Percentiles rank a stretch among this genome's conserved stretches.
Conservation (phyloP, 345 rosid genomes). For the Brassica cretica region DNA sequence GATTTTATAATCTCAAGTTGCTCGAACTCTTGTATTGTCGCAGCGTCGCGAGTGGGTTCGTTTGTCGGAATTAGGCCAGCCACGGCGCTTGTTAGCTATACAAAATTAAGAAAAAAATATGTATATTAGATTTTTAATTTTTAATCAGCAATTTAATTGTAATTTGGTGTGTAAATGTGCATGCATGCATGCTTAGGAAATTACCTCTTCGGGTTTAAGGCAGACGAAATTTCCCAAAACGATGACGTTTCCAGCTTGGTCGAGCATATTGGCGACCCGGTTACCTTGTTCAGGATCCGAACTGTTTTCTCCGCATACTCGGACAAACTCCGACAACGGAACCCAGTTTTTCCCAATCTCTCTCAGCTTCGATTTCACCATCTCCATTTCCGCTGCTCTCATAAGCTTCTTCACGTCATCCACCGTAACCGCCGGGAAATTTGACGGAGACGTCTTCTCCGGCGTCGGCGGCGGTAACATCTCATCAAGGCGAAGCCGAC, state of each 20-base stretch:
- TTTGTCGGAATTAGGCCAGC: constrained; percentile 64
- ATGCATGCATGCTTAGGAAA: background rate
- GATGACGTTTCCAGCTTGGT: constrained; percentile 77
- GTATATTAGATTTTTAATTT: background rate
- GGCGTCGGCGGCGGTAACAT: constrained; percentile 44
- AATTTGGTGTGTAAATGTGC: background rate
- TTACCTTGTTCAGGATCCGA: constrained; percentile 62
- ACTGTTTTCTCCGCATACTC: constrained; percentile 59
- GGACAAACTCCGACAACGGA: constrained; percentile 59
- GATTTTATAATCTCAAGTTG: constrained; percentile 58
- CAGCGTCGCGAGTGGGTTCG: constrained; percentile 40
- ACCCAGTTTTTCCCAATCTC: constrained; percentile 59
- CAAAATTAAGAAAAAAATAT: background rate
- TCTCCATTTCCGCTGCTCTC: constrained; percentile 71
- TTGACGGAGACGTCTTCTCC: constrained; percentile 22
- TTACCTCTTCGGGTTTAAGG: constrained; percentile 79
- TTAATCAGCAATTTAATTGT: background rate
- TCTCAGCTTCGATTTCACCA: constrained; percentile 65
- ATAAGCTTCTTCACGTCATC: constrained; percentile 79
- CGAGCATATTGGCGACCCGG: constrained; percentile 68
- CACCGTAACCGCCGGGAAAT: constrained; percentile 48
- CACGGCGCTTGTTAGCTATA: constrained; percentile 69
- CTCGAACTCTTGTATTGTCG: constrained; percentile 58
- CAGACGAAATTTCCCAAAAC: constrained; percentile 68
- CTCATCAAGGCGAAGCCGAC: constrained; percentile 61